These are phyloP conservation scores for Coemansia sp. DNA, from an alignment of 192 early-diverging fungal genomes.

Conservation along the genomic window DNA sequence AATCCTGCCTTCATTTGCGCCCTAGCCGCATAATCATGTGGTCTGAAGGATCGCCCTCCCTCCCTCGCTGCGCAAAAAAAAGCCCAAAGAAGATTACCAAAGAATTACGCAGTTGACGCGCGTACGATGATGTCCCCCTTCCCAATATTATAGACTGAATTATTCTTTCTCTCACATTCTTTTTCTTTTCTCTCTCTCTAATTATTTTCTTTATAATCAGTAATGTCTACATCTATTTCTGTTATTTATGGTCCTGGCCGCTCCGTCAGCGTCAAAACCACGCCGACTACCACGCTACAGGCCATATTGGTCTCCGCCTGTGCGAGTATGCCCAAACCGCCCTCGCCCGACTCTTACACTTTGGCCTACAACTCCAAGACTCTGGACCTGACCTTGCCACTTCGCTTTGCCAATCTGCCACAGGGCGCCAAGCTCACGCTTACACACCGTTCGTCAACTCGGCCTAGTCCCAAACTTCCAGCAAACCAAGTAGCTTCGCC, in stretches of 20 bases:
- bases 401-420: conserved; percentile 84
- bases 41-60: conserved; percentile 1
- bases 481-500: conserved; percentile 4
- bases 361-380: conserved; percentile 69
- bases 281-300: conserved; percentile 76
- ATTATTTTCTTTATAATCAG: neutral
- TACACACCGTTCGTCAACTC: conserved; percentile 13
- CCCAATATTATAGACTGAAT: neutral
- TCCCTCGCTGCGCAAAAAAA: neutral
- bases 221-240: conserved; percentile 65
- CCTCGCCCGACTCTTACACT: conserved; percentile 60
- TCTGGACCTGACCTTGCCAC: conserved; percentile 73
- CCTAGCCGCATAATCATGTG: neutral
- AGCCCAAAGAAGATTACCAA: neutral
- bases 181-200: neutral
- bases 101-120: conserved; percentile 4
- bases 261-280: conserved; percentile 65
- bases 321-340: conserved; percentile 60
- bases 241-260: conserved; percentile 53
- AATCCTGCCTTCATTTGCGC: neutral
- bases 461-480: neutral
- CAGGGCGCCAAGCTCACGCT: conserved; percentile 78
- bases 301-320: conserved; percentile 67
- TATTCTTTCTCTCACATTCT: neutral
- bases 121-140: neutral